Percentiles rank a stretch among this genome's conserved stretches.
Evolutionary conservation across 2,329 filamentous ascomycete genomes (phyloP).

Genomic region (Colletotrichum lini): DNA sequence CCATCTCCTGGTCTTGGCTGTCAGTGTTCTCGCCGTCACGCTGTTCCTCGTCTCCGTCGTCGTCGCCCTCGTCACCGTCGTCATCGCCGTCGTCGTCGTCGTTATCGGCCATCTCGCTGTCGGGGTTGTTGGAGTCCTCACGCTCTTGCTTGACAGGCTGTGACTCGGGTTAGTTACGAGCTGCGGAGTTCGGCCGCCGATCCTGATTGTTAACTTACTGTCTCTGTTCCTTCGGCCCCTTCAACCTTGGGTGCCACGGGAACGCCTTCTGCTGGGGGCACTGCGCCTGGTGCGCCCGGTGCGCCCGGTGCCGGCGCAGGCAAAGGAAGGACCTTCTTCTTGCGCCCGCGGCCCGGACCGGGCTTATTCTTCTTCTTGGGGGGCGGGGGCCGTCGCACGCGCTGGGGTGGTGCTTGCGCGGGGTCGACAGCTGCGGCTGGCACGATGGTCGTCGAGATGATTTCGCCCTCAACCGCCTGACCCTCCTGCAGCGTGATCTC

Average conservation of each 20-base stretch:
- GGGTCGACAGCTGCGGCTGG: conserved; percentile 69
- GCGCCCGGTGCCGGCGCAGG: conserved; percentile 54
- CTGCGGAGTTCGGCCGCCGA: background rate
- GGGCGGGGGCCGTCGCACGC: conserved; percentile 77
- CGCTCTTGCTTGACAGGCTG: conserved; percentile 61
- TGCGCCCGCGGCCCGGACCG: conserved; percentile 81
- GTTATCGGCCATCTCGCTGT: conserved; percentile 69
- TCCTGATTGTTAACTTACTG: conserved; percentile 21
- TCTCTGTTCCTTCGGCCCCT: conserved; percentile 32
- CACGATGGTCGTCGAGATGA: conserved; percentile 74
- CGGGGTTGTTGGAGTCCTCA: conserved; percentile 60
- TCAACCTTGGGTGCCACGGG: conserved; percentile 39
- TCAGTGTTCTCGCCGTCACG: conserved; percentile 55
- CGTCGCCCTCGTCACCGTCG: conserved; percentile 64
- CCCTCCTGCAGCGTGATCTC: conserved; percentile 87
- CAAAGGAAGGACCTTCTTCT: conserved; percentile 77
- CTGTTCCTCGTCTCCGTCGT: conserved; percentile 61
- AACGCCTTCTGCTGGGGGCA: conserved; percentile 51
- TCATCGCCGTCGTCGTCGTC: conserved; percentile 64
- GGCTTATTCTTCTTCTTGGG: conserved; percentile 86
- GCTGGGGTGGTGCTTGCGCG: conserved; percentile 58
- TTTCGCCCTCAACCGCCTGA: conserved; percentile 84
- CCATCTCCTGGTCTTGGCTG: conserved; percentile 48
- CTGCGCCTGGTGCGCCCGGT: conserved; percentile 53
- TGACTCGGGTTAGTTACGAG: conserved; percentile 43